Conservation (phyloP, 2,329 filamentous ascomycete species). For the Mariannaea sp. region DNA sequence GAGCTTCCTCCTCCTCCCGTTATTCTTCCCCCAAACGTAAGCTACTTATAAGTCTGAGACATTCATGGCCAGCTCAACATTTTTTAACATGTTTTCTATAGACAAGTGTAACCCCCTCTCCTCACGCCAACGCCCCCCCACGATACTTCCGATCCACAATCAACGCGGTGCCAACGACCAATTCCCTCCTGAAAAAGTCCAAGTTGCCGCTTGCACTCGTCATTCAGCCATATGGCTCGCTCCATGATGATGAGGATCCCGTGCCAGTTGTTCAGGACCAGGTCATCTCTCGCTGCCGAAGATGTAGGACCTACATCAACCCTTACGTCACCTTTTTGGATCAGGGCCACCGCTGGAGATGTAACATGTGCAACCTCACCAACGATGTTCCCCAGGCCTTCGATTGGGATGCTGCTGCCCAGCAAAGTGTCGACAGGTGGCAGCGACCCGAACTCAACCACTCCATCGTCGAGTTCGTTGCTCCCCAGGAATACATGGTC, state of each 20-base stretch:
- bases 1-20: conserved; percentile 91
- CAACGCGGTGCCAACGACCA: conserved; percentile 90
- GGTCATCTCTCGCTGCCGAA: conserved; percentile 93
- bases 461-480: conserved; percentile 95
- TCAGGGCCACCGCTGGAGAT: conserved; percentile 96
- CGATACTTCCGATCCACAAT: conserved; percentile 96
- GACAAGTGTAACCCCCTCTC: conserved; percentile 90
- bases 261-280: conserved; percentile 95
- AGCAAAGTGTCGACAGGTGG: conserved; percentile 92
- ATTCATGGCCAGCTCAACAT: not conserved
- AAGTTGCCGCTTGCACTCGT: conserved; percentile 93
- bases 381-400: conserved; percentile 99
- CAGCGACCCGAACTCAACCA: conserved; percentile 92
- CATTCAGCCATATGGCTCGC: conserved; percentile 91
- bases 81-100: conserved; percentile 51
- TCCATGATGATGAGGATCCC: conserved; percentile 90
- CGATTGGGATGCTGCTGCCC: conserved; percentile 92
- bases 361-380: conserved; percentile 99
- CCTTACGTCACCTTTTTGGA: conserved; percentile 96
- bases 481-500: conserved; percentile 99
- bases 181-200: conserved; percentile 94
- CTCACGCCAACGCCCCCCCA: conserved; percentile 85
- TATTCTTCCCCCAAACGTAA: conserved; percentile 87
- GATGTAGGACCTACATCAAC: conserved; percentile 97
- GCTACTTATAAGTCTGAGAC: conserved; percentile 45